Conservation (phyloP, 371 early-diverging fungal genomes). For the Mucor lusitanicus region DNA sequence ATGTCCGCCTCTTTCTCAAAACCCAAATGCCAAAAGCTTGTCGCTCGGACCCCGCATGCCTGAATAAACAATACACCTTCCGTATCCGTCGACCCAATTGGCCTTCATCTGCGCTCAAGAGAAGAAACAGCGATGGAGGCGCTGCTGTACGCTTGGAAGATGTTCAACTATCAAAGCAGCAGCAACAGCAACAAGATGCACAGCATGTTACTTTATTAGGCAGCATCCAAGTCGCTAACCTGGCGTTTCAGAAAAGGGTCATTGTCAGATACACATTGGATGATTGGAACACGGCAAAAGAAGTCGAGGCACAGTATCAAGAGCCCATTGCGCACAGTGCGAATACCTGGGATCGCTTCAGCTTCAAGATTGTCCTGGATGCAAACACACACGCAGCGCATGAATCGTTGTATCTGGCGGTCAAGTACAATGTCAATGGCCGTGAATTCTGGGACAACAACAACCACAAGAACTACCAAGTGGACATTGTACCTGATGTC, state of each 20-base stretch:
- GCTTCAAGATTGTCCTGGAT: slow-evolving; percentile 20
- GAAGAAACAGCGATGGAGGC: neutral
- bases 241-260: slow-evolving; percentile 79
- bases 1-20: slow-evolving; percentile 58
- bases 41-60: slow-evolving; percentile 37
- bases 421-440: slow-evolving; percentile 56
- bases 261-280: slow-evolving; percentile 68
- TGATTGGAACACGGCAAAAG: slow-evolving; percentile 67
- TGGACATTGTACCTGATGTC: slow-evolving; percentile 16
- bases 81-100: slow-evolving; percentile 26
- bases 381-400: slow-evolving; percentile 1
- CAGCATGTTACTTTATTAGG: slow-evolving; percentile 48
- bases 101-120: slow-evolving; percentile 8
- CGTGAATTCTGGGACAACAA: slow-evolving; percentile 86
- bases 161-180: slow-evolving; percentile 15
- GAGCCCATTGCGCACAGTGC: slow-evolving; percentile 41
- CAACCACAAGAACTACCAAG: slow-evolving; percentile 61
- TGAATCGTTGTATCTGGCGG: slow-evolving; percentile 18
- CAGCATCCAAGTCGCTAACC: slow-evolving; percentile 70
- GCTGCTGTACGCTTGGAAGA: slow-evolving; percentile 30
- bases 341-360: slow-evolving; percentile 44
- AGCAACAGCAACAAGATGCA: slow-evolving; percentile 1
- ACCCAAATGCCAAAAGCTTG: slow-evolving; percentile 60
- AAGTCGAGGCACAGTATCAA: slow-evolving; percentile 56
- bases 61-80: slow-evolving; percentile 8